Conservation (phyloP, 305 asterid genomes). For the Monarda citriodora region DNA sequence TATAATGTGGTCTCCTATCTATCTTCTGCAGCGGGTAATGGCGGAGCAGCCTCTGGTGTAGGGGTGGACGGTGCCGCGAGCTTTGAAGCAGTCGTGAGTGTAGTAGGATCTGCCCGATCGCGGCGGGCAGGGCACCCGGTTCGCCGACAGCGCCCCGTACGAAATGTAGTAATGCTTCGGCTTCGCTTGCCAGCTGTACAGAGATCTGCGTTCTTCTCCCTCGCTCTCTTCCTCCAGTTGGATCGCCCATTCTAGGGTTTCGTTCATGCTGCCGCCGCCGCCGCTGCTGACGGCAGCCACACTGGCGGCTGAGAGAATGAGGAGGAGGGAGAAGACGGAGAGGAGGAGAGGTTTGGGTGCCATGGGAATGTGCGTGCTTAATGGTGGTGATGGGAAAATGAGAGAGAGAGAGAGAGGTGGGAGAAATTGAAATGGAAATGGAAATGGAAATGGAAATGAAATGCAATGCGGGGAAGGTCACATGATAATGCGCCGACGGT, state of each 20-base stretch:
- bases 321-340: slow-evolving; percentile 18
- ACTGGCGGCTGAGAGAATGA: slow-evolving; percentile 19
- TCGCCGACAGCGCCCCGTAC: slow-evolving; percentile 70
- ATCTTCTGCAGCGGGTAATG: slow-evolving; percentile 71
- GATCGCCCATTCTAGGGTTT: slow-evolving; percentile 31
- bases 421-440: not conserved
- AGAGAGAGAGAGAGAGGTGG: not conserved
- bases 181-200: slow-evolving; percentile 40
- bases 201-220: slow-evolving; percentile 47
- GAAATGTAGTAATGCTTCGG: slow-evolving; percentile 51
- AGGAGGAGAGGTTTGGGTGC: slow-evolving; percentile 21
- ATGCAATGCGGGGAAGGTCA: slow-evolving; percentile 10
- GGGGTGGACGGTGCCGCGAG: slow-evolving; percentile 66
- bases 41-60: slow-evolving; percentile 78
- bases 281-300: slow-evolving; percentile 15
- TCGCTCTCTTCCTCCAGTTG: slow-evolving; percentile 6
- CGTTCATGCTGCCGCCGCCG: slow-evolving; percentile 20
- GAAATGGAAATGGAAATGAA: slow-evolving; percentile 6
- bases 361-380: slow-evolving; percentile 15
- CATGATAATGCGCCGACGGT: slow-evolving; percentile 37
- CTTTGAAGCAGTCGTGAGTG: slow-evolving; percentile 58
- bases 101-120: slow-evolving; percentile 82
- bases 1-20: not conserved
- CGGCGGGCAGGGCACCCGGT: slow-evolving; percentile 79
- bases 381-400: not conserved